Evolutionary conservation across 495 filamentous ascomycete species (phyloP).

Genomic region (Cercophora newfieldiana): DNA sequence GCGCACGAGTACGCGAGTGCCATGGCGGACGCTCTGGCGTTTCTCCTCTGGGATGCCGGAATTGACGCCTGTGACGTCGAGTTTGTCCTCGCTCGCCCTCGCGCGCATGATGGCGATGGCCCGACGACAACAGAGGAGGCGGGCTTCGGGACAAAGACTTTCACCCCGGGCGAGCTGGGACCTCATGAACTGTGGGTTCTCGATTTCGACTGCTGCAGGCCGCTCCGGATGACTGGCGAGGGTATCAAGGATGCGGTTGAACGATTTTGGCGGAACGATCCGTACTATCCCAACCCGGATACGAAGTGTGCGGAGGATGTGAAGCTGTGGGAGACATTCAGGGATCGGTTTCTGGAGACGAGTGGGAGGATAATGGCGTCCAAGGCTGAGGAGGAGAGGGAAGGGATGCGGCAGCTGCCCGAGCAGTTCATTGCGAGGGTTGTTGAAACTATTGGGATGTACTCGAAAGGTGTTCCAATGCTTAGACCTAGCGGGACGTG

Average conservation of each 20-base stretch:
- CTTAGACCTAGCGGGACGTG: too few relatives aligned
- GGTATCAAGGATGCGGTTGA: conserved; percentile 37
- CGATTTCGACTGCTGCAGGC: conserved; percentile 47
- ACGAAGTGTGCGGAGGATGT: conserved; percentile 24
- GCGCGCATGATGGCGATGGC: not conserved
- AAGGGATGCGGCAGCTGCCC: conserved; percentile 16
- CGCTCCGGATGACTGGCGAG: conserved; percentile 34
- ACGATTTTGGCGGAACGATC: conserved; percentile 44
- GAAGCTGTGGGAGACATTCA: conserved; percentile 39
- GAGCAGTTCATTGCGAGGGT: conserved; percentile 20
- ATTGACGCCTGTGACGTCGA: conserved; percentile 54
- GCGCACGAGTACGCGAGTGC: conserved; percentile 23
- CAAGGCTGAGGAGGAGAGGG: too few relatives aligned
- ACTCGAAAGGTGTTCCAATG: conserved; percentile 17
- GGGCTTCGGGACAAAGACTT: conserved; percentile 9
- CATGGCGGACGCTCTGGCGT: conserved; percentile 49
- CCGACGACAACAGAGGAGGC: too few relatives aligned
- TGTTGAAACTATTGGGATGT: conserved; percentile 11
- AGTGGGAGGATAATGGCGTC: conserved; percentile 22
- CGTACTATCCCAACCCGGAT: conserved; percentile 41
- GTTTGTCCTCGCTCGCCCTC: conserved; percentile 46
- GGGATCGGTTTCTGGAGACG: conserved; percentile 25
- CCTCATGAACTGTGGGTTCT: conserved; percentile 43
- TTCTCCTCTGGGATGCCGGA: conserved; percentile 44
- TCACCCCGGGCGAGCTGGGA: conserved; percentile 23